Percentiles rank a stretch among this genome's conserved stretches.
phyloP scores from a whole-genome alignment of 805 yeast species.

The Pichia insulana region DNA sequence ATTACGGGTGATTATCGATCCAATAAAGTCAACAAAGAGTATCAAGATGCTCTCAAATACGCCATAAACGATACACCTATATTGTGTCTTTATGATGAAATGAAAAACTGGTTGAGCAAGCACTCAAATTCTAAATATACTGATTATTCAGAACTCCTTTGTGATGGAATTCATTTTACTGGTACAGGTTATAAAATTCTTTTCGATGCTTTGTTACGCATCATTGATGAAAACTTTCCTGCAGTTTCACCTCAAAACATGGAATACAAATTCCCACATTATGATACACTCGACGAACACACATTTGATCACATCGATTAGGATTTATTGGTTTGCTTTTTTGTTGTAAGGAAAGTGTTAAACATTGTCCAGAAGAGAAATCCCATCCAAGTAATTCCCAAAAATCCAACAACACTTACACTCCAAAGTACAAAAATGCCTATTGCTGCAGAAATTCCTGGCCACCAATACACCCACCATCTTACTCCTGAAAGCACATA shows the following conservation, averaged over 20 bases:
- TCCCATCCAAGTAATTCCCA: constrained; percentile 8
- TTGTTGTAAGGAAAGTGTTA: background rate
- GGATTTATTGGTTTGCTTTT: background rate
- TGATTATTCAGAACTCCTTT: constrained; percentile 17
- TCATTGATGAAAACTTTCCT: constrained; percentile 30
- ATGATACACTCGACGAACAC: constrained; percentile 9
- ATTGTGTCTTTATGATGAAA: constrained; percentile 27
- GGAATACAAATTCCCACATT: constrained; percentile 17
- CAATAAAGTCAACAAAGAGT: constrained; percentile 35
- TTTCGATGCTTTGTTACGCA: constrained; percentile 25
- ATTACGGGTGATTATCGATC: constrained; percentile 36
- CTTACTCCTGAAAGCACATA: constrained; percentile 10
- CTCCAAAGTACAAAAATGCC: constrained; percentile 11
- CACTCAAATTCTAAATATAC: constrained; percentile 3
- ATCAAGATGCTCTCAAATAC: constrained; percentile 40
- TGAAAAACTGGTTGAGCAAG: constrained; percentile 5
- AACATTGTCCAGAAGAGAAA: background rate
- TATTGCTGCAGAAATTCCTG: constrained; percentile 11
- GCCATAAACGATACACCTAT: constrained; percentile 34
- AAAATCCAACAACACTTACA: constrained; percentile 4
- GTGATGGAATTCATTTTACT: constrained; percentile 41
- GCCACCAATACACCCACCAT: constrained; percentile 16
- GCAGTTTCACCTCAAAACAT: constrained; percentile 16
- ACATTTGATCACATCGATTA: constrained; percentile 3
- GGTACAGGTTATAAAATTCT: constrained; percentile 32